phyloP scores from a whole-genome alignment of 2,329 filamentous ascomycete genomes.

The Aspergillus sp. region DNA sequence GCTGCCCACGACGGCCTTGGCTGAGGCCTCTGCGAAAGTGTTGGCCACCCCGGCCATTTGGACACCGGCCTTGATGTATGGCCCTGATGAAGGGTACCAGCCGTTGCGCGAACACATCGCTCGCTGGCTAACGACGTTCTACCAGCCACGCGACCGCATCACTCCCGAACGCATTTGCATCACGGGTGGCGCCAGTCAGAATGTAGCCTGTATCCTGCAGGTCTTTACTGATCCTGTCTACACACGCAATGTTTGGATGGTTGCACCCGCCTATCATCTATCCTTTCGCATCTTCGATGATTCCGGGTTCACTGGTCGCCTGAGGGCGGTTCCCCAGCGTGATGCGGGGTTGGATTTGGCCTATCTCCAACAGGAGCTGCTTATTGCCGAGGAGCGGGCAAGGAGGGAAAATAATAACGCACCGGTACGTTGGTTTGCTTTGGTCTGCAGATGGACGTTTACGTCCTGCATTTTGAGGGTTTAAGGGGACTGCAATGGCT shows the following conservation, averaged over 20 bases:
- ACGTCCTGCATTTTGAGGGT: no score
- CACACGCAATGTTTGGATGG: conserved; percentile 76
- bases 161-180: conserved; percentile 68
- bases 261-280: conserved; percentile 81
- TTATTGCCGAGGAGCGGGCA: conserved; percentile 52
- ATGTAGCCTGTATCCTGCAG: conserved; percentile 72
- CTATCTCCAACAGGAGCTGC: conserved; percentile 56
- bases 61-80: conserved; percentile 72
- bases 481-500: neutral
- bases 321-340: conserved; percentile 74
- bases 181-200: conserved; percentile 83
- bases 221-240: conserved; percentile 77
- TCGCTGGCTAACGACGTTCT: conserved; percentile 68
- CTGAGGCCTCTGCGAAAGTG: conserved; percentile 60
- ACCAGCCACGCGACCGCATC: conserved; percentile 50
- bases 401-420: conserved; percentile 38
- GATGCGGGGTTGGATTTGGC: conserved; percentile 73
- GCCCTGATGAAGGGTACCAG: conserved; percentile 71
- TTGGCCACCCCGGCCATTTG: conserved; percentile 62
- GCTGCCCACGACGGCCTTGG: conserved; percentile 65
- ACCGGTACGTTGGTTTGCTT: conserved; percentile 39
- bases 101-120: conserved; percentile 70
- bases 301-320: conserved; percentile 66
- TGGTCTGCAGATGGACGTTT: neutral
- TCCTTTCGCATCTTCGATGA: conserved; percentile 84